Conservation (phyloP, 371 early-diverging fungal genomes). For the Circinella umbellata region DNA sequence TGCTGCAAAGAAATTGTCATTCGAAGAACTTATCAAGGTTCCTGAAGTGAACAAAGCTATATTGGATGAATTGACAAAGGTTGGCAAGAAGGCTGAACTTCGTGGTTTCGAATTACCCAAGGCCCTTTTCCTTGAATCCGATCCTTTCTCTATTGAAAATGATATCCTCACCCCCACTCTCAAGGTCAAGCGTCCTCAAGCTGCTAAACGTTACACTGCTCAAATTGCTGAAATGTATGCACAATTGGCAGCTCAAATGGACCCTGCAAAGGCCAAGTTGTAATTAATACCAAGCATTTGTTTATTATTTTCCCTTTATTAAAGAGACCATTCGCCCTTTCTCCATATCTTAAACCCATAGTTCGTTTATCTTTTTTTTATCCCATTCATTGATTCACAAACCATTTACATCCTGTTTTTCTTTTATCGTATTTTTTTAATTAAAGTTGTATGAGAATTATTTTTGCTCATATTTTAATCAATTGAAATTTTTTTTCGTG, state of each 20-base stretch:
- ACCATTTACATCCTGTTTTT: too few relatives aligned
- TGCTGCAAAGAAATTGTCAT: slow-evolving; percentile 30
- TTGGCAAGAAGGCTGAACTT: slow-evolving; percentile 64
- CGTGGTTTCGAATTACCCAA: slow-evolving; percentile 62
- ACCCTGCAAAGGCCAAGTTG: slow-evolving; percentile 27
- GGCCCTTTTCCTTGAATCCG: slow-evolving; percentile 55
- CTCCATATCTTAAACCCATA: too few relatives aligned
- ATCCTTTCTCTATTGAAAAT: slow-evolving; percentile 64
- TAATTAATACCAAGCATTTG: slow-evolving; percentile 10
- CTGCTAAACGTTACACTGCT: slow-evolving; percentile 60
- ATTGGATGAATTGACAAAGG: slow-evolving; percentile 59
- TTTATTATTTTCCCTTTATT: background rate
- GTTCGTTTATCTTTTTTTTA: too few relatives aligned
- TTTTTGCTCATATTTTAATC: too few relatives aligned
- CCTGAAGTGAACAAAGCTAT: slow-evolving; percentile 64
- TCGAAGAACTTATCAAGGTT: slow-evolving; percentile 57
- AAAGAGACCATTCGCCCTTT: too few relatives aligned
- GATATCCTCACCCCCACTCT: slow-evolving; percentile 72
- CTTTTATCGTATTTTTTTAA: too few relatives aligned
- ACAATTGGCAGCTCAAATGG: slow-evolving; percentile 11
- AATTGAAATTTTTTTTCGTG: too few relatives aligned
- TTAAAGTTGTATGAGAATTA: too few relatives aligned
- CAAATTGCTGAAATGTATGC: slow-evolving; percentile 72
- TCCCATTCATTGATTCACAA: too few relatives aligned
- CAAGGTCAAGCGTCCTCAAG: slow-evolving; percentile 81